These are phyloP conservation scores for Yamadazyma tumulicola DNA, from an alignment of 805 yeast genomes.

Conservation along the genomic window DNA sequence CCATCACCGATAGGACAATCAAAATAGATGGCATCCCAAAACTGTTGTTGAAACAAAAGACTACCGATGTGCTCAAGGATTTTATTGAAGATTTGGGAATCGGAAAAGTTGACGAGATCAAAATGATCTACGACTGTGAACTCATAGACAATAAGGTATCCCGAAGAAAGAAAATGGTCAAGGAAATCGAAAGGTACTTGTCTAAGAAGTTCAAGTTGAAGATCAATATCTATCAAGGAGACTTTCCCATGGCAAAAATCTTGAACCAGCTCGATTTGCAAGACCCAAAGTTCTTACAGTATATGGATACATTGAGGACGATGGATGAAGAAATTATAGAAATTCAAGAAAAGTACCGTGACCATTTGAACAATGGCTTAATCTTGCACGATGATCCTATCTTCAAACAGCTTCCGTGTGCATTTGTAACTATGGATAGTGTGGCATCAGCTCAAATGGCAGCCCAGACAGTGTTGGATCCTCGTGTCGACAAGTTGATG, in stretches of 20 bases:
- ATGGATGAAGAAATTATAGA: constrained; percentile 38
- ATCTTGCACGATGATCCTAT: constrained; percentile 22
- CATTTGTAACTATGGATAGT: constrained; percentile 47
- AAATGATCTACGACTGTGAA: constrained; percentile 45
- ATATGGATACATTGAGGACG: constrained; percentile 29
- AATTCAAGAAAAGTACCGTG: constrained; percentile 27
- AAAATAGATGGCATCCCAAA: constrained; percentile 53
- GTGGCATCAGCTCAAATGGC: constrained; percentile 50
- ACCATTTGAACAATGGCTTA: constrained; percentile 8
- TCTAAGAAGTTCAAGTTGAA: constrained; percentile 40
- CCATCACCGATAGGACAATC: constrained; percentile 59
- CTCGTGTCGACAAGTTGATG: constrained; percentile 40
- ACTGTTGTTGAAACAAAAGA: constrained; percentile 31
- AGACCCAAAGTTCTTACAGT: constrained; percentile 27
- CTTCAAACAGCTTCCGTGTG: constrained; percentile 42
- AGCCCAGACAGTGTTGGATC: constrained; percentile 44
- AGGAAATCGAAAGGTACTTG: constrained; percentile 39
- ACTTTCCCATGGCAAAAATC: constrained; percentile 31
- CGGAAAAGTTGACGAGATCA: constrained; percentile 51
- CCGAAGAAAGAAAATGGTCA: constrained; percentile 27
- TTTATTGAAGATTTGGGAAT: constrained; percentile 55
- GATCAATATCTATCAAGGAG: constrained; percentile 34
- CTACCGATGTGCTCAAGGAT: constrained; percentile 39
- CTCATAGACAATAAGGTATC: constrained; percentile 38
- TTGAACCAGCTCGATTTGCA: constrained; percentile 6